These are phyloP conservation scores for Entelexis sorbosivorans DNA, from an alignment of 1,139 yeast genomes.

Conservation along the genomic window DNA sequence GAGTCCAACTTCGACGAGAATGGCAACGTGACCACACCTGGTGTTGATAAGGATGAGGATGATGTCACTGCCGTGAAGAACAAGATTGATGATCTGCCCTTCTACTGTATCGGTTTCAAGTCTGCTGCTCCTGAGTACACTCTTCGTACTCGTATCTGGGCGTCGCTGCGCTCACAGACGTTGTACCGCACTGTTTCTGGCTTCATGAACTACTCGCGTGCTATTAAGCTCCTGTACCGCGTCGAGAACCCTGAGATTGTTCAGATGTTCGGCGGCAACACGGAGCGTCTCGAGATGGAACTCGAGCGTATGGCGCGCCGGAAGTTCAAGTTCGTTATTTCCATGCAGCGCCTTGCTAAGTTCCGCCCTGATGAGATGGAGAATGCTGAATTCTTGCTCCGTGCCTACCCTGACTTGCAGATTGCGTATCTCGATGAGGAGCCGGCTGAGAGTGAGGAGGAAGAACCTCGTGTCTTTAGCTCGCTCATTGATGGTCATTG, in stretches of 20 bases:
- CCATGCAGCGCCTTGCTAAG: constrained; percentile 97
- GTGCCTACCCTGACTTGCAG: constrained; percentile 98
- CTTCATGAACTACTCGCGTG: constrained; percentile 98
- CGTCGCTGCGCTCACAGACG: constrained; percentile 95
- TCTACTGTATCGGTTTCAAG: constrained; percentile 98
- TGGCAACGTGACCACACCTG: constrained; percentile 17
- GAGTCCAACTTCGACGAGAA: constrained; percentile 39
- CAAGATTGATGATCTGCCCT: constrained; percentile 93
- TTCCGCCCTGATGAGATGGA: constrained; percentile 96
- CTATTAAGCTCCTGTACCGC: constrained; percentile 90
- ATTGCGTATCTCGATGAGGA: constrained; percentile 97
- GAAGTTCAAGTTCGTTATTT: constrained; percentile 91
- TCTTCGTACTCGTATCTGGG: constrained; percentile 97
- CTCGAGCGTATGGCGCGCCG: constrained; percentile 98
- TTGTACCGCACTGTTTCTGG: constrained; percentile 97
- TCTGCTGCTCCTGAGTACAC: constrained; percentile 99
- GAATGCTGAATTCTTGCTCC: constrained; percentile 91
- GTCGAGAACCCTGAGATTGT: constrained; percentile 99
- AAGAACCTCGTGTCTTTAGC: constrained; percentile 93
- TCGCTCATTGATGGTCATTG: constrained; percentile 98
- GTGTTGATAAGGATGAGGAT: constrained; percentile 42
- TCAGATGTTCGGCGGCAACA: constrained; percentile 96
- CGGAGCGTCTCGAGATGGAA: constrained; percentile 88
- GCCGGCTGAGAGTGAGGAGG: constrained; percentile 81
- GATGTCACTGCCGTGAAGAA: constrained; percentile 63